Evolutionary conservation across 1,284 basidiomycete species (phyloP).

Genomic region (Ganoderma sp.): DNA sequence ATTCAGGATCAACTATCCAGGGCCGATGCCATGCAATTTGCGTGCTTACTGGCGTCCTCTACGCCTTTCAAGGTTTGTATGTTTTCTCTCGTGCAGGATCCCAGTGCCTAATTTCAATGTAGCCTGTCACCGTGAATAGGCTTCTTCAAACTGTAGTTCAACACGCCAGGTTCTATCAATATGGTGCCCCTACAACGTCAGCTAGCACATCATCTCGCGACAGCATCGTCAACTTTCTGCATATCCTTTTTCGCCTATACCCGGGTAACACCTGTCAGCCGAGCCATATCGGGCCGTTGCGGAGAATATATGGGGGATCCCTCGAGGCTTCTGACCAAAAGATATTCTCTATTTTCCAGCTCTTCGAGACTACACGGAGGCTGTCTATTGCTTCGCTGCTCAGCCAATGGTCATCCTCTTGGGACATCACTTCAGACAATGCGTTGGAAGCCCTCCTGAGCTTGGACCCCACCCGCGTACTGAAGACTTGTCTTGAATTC

Average conservation of each 20-base stretch:
- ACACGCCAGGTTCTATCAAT: slow-evolving; percentile 60
- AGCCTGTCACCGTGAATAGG: slow-evolving; percentile 70
- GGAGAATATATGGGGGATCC: slow-evolving; percentile 77
- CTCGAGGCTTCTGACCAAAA: slow-evolving; percentile 65
- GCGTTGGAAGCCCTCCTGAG: slow-evolving; percentile 71
- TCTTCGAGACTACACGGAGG: slow-evolving; percentile 80
- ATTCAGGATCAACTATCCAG: slow-evolving; percentile 65
- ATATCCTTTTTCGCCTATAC: slow-evolving; percentile 73
- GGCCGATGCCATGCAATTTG: slow-evolving; percentile 53
- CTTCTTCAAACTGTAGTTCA: slow-evolving; percentile 67
- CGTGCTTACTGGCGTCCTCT: slow-evolving; percentile 49
- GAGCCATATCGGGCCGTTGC: slow-evolving; percentile 78
- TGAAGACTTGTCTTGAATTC: slow-evolving; percentile 78
- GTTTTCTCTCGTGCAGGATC: neutral
- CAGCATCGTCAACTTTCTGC: slow-evolving; percentile 59
- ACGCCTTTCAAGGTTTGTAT: slow-evolving; percentile 66
- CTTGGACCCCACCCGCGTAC: slow-evolving; percentile 72
- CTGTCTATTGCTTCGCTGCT: slow-evolving; percentile 68
- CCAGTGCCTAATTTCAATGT: slow-evolving; percentile 19
- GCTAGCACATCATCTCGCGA: slow-evolving; percentile 41
- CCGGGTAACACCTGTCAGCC: slow-evolving; percentile 84
- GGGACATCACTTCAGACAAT: slow-evolving; percentile 49
- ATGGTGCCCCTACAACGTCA: slow-evolving; percentile 41
- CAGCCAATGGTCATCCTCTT: slow-evolving; percentile 61
- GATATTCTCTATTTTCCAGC: slow-evolving; percentile 75